A percentile compares a stretch with the other conserved stretches of the same genome.
These are phyloP conservation scores for Claviceps sp. DNA, from an alignment of 2,329 filamentous ascomycete species.

Conservation along the genomic window DNA sequence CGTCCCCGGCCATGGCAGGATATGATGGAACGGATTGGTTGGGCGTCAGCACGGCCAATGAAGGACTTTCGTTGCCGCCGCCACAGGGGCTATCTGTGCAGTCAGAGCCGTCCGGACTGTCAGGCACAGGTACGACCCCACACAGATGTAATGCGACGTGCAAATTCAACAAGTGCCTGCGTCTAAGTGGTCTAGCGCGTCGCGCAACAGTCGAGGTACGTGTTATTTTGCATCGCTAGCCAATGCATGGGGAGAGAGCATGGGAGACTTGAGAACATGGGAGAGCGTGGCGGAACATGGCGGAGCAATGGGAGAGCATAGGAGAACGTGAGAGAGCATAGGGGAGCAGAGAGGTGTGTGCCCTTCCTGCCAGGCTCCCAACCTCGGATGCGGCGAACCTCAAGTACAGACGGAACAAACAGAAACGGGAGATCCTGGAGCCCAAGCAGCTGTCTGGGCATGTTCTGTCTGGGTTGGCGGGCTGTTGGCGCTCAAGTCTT, in stretches of 20 bases:
- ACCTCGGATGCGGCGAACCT: too few species aligned
- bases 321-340: too few species aligned
- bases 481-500: not conserved
- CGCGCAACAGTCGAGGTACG: constrained; percentile 2
- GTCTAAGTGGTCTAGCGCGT: not conserved
- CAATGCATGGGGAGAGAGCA: too few species aligned
- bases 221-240: not conserved
- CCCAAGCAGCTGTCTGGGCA: not conserved
- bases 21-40: constrained; percentile 4
- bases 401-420: too few species aligned
- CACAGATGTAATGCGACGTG: not conserved
- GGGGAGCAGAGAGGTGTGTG: too few species aligned
- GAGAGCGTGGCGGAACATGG: too few species aligned
- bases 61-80: constrained; percentile 1
- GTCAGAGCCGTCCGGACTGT: not conserved
- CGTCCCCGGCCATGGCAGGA: not conserved
- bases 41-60: constrained; percentile 5
- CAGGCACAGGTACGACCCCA: not conserved
- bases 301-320: too few species aligned
- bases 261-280: too few species aligned
- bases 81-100: not conserved
- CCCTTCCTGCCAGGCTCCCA: not conserved
- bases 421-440: too few species aligned
- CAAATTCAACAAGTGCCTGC: not conserved
- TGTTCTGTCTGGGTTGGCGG: not conserved